These are phyloP conservation scores for Ailanthus altissimus DNA, from an alignment of 345 rosid genomes.

Conservation along the genomic window DNA sequence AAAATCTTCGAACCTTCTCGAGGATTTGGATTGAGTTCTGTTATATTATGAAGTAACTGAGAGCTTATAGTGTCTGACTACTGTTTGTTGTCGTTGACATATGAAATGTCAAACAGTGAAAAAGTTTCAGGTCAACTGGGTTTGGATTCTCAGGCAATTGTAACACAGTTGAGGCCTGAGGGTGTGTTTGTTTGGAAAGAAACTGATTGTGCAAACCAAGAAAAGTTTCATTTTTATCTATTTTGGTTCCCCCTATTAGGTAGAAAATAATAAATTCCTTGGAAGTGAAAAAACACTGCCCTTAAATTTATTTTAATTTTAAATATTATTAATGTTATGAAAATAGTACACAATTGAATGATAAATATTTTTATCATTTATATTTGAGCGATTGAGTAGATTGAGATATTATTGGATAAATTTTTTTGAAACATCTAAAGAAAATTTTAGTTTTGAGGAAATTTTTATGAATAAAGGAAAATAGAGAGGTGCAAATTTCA, in stretches of 20 bases:
- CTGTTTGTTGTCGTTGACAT: constrained; percentile 11
- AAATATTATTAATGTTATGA: too few relatives aligned
- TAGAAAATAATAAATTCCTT: background rate
- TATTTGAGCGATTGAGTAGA: too few relatives aligned
- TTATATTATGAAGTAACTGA: background rate
- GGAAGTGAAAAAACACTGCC: background rate
- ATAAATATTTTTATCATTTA: too few relatives aligned
- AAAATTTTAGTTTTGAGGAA: too few relatives aligned
- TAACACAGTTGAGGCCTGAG: too few relatives aligned
- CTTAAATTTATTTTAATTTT: background rate
- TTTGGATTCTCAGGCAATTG: background rate
- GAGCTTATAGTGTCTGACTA: background rate
- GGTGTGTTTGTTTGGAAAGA: background rate
- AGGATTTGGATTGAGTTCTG: constrained; percentile 9
- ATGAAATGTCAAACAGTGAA: background rate
- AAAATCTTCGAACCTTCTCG: background rate
- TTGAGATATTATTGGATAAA: too few relatives aligned
- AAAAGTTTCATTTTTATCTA: background rate
- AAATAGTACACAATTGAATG: too few relatives aligned
- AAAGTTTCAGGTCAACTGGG: background rate
- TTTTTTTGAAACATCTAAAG: too few relatives aligned
- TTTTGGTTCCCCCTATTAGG: background rate
- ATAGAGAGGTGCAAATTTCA: too few relatives aligned
- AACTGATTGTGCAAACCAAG: background rate
- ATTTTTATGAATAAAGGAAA: too few relatives aligned